Base-by-base conservation (phyloP, 2,329 filamentous ascomycete genomes). In the Ophiostoma fasciatum region DNA sequence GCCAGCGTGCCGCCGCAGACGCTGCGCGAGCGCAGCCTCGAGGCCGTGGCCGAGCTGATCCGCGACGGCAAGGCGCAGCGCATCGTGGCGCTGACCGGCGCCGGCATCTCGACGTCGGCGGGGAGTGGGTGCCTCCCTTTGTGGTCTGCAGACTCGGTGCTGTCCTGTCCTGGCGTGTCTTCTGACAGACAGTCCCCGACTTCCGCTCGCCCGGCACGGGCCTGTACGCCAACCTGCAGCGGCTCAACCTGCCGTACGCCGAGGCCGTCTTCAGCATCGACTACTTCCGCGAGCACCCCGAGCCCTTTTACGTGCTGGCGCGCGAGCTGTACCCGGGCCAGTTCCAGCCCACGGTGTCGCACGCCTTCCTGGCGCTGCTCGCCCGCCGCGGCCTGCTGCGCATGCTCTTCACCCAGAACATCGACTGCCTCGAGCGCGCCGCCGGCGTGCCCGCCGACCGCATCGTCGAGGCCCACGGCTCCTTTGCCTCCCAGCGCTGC, bases 391-490 rank as follows among this genome's bases (percentile, higher is more conserved):
- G 73, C 4, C 62, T 88, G 28, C 62, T 98, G 18, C 62, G 79
- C 45, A 90, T 85, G 63, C 71, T 90, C 36, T 98, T 96, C 56
- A 94, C 90, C 0, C 90, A 98, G 53, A 98, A 98, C 51, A 96
- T 98, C 46, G 90, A 98, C 60, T 94, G 85, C 49, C 68, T 98
- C 11, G 90, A 98, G 59, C 74, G 87, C 17, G 68, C 73, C 46
- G 90, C 88, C 11, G 90, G 90, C 19, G 76, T 98, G 1, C 82
- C 85, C 0, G 67, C 63, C 0, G 75, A 88, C 3, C 76, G 71
- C 55, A 87, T 98, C 33, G 68, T 98, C 22, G 88, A 96, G 58
- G 90, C 90, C 0, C 90, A 98, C 55, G 90, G 90, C 31, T 94
- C 84, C 54, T 98, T 96, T 53, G 88, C 88, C 17, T 74, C 71